These are phyloP conservation scores for Pyricularia pennisetigena DNA, from an alignment of 2,329 filamentous ascomycete species.

Conservation along the genomic window DNA sequence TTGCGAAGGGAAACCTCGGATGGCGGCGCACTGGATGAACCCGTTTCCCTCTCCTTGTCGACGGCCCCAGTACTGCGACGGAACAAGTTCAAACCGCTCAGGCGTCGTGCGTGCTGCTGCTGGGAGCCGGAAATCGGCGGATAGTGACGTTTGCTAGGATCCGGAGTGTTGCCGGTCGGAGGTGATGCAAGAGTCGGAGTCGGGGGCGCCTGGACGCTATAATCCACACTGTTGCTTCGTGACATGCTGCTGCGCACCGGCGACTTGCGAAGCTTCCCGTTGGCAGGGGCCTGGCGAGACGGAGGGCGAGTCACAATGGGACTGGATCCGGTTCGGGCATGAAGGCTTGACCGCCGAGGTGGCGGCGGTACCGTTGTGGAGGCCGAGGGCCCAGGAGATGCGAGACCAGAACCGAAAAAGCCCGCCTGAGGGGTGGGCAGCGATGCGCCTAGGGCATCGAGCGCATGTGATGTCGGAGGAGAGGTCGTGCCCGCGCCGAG, in stretches of 20 bases:
- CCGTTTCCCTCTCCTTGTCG: neutral
- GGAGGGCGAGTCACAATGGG: conserved; percentile 13
- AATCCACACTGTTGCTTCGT: conserved; percentile 16
- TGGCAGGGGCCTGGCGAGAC: conserved; percentile 8
- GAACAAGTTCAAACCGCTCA: conserved; percentile 39
- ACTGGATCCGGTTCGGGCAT: conserved; percentile 31
- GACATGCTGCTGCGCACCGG: conserved; percentile 11
- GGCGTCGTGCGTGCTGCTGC: conserved; percentile 19
- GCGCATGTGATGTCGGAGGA: conserved; percentile 19
- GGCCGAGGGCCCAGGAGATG: conserved; percentile 15
- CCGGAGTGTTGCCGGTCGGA: neutral
- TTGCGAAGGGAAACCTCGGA: conserved; percentile 13
- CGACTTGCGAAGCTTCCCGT: conserved; percentile 16
- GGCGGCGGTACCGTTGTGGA: conserved; percentile 29
- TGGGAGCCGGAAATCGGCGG: conserved; percentile 36
- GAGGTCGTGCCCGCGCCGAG: conserved; percentile 16
- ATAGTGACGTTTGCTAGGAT: conserved; percentile 28
- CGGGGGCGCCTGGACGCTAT: conserved; percentile 7
- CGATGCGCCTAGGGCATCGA: conserved; percentile 36
- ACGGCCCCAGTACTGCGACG: conserved; percentile 27
- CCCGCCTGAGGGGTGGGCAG: conserved; percentile 29
- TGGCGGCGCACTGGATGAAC: conserved; percentile 14
- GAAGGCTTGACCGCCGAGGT: conserved; percentile 43
- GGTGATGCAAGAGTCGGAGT: conserved; percentile 5
- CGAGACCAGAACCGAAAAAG: conserved; percentile 24